Percentiles rank a stretch among this genome's conserved stretches.
Evolutionary conservation across 768 basidiomycete species (phyloP).

Genomic region (Tulasnella sp.): DNA sequence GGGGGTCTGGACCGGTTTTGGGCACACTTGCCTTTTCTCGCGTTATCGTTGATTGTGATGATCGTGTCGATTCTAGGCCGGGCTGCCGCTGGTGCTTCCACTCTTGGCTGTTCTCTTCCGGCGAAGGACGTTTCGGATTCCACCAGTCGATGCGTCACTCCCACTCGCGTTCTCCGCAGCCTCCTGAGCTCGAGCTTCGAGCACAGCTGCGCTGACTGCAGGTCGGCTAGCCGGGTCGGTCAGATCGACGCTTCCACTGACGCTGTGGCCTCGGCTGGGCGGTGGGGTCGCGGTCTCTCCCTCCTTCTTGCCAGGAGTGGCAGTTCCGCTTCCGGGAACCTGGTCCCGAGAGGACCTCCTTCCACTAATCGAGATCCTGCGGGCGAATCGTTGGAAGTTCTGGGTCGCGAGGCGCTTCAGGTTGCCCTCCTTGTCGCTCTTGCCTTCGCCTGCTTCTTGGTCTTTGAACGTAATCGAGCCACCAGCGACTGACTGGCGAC

Average conservation of each 20-base stretch:
- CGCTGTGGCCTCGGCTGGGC: not conserved
- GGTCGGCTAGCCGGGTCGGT: not conserved
- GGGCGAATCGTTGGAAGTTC: conserved; percentile 72
- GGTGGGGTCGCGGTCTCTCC: not conserved
- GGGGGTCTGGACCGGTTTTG: not conserved
- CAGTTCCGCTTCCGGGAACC: not conserved
- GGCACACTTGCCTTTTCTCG: not conserved
- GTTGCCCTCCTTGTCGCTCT: conserved; percentile 60
- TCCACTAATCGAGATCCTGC: conserved; percentile 61
- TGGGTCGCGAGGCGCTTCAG: conserved; percentile 77
- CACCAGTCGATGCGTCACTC: not conserved
- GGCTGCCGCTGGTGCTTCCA: not conserved
- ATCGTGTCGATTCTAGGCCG: not conserved
- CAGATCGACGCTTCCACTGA: conserved; percentile 5
- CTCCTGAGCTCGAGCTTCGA: not conserved
- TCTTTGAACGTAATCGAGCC: conserved; percentile 21
- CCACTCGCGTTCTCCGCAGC: not conserved
- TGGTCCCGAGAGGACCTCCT: conserved; percentile 29
- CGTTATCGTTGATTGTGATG: not conserved
- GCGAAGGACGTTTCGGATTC: not conserved
- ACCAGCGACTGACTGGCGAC: conserved; percentile 18
- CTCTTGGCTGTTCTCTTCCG: not conserved
- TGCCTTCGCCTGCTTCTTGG: not conserved
- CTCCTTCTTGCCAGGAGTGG: not conserved
- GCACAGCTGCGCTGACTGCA: not conserved